Conservation (phyloP, 2,329 filamentous ascomycete species). For the Paecilomyces variotii region DNA sequence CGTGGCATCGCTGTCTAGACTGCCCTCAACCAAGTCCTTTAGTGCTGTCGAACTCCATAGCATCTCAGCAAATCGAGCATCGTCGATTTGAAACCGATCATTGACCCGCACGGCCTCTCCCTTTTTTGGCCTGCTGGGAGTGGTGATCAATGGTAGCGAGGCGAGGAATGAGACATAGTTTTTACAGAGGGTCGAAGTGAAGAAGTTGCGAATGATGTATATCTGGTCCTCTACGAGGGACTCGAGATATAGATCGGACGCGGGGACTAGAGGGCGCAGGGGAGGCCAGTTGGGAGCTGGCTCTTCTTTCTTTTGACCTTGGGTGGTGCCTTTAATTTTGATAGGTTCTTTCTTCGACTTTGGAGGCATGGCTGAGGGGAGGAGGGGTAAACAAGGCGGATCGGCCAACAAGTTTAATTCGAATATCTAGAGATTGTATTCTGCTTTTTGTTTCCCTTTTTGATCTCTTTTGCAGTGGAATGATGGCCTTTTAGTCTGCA, state of each 20-base stretch:
- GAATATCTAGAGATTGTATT: background rate
- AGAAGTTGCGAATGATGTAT: constrained; percentile 64
- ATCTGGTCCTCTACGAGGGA: constrained; percentile 58
- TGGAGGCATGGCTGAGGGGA: background rate
- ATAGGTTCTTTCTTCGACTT: constrained; percentile 1
- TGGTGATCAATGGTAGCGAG: constrained; percentile 64
- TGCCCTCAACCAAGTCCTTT: constrained; percentile 47
- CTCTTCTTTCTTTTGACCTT: constrained; percentile 1
- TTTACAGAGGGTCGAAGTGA: constrained; percentile 65
- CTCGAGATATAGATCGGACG: constrained; percentile 55
- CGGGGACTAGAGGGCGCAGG: constrained; percentile 60
- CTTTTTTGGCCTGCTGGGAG: constrained; percentile 67
- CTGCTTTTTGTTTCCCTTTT: too few species aligned
- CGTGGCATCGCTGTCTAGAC: constrained; percentile 14
- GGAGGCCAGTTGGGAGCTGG: constrained; percentile 59
- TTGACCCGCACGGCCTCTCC: constrained; percentile 80
- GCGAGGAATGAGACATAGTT: constrained; percentile 67
- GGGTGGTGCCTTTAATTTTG: constrained; percentile 9
- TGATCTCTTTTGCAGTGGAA: background rate
- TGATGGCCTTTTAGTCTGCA: background rate
- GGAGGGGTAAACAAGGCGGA: background rate
- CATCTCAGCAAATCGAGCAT: constrained; percentile 62
- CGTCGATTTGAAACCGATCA: constrained; percentile 77
- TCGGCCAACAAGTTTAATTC: background rate
- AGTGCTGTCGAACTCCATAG: constrained; percentile 74